Base-by-base conservation (phyloP, 805 yeast species). In the Yarrowia osloensis region DNA sequence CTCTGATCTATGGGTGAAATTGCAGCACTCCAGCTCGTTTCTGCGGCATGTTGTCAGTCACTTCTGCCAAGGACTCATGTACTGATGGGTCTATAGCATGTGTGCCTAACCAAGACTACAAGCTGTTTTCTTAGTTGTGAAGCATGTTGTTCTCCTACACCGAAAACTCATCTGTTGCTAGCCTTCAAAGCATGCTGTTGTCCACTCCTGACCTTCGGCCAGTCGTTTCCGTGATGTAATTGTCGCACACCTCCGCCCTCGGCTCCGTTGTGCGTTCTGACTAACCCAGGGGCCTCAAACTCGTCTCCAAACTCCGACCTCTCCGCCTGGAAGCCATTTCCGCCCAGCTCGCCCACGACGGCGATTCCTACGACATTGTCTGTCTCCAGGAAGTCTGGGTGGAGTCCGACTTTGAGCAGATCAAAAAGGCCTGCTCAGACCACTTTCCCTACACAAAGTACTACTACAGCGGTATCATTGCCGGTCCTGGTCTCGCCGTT, bases 371-470 rank as follows among this genome's bases (percentile, higher is more conserved):
- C 77, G 97, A 95, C 77, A 83, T 95, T 13, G 84, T 95, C 7
- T 97, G 97, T 0, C 79, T 95, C n/a, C 99, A 95, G 76, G 99
- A 95, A 74, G 82, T 95, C 13, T 95, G 99, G 99, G 88, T 88
- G 44, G 83, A 86, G 70, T 86, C 84, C 55, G 99, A 95, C 76
- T 93, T 93, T 93, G 83, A 85, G 0, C 84, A 85, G 69, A 77
- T 95, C 22, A 81, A 81, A 19, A 68, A 70, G 2, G 75, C 74
- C 6, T 84, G 92, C 68, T 66, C 75, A 2, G 71, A 71, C 0
- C 74, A 73, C 42, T 90, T 83, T 71, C 93, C 94, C 0, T 87
- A 85, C 75, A 76, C 85, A 63, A 82, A 97, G 69, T 80, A 84
- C 65, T 95, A 89, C 78, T 85, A 85, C 68, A 84, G 96, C 2